Conservation (phyloP, 768 basidiomycete species). For the Coprinopsis strossmayeri region DNA sequence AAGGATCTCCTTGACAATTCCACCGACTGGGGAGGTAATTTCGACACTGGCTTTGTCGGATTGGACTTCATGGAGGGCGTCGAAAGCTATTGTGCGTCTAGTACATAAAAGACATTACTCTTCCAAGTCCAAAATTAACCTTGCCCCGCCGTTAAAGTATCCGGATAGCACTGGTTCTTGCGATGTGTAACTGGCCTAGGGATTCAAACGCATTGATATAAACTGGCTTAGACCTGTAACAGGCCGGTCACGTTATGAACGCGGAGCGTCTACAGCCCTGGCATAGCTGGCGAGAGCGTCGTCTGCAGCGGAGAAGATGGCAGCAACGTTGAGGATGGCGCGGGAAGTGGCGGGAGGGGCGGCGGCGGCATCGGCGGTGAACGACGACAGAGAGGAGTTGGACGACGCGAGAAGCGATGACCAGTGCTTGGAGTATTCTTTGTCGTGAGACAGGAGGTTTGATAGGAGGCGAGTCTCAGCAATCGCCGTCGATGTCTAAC, state of each 20-base stretch:
- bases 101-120: too few relatives aligned
- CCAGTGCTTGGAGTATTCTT: slow-evolving; percentile 62
- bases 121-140: too few relatives aligned
- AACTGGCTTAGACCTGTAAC: too few relatives aligned
- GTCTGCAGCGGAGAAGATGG: slow-evolving; percentile 55
- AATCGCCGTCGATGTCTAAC: neutral
- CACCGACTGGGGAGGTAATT: slow-evolving; percentile 83
- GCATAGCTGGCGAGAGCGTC: slow-evolving; percentile 62
- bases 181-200: too few relatives aligned
- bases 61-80: slow-evolving; percentile 77
- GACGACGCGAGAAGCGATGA: slow-evolving; percentile 51
- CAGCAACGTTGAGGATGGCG: slow-evolving; percentile 51
- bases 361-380: slow-evolving; percentile 69
- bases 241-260: too few relatives aligned
- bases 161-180: too few relatives aligned
- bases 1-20: slow-evolving; percentile 62
- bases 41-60: slow-evolving; percentile 90
- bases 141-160: too few relatives aligned
- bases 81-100: slow-evolving; percentile 59
- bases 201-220: too few relatives aligned
- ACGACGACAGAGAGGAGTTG: slow-evolving; percentile 53
- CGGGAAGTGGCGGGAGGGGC: slow-evolving; percentile 49
- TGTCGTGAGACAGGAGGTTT: slow-evolving; percentile 64
- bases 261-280: slow-evolving; percentile 50
- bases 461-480: slow-evolving; percentile 23